These are phyloP conservation scores for Paragyromitra xinjiangensis DNA, from an alignment of 495 filamentous ascomycete genomes.

Conservation along the genomic window DNA sequence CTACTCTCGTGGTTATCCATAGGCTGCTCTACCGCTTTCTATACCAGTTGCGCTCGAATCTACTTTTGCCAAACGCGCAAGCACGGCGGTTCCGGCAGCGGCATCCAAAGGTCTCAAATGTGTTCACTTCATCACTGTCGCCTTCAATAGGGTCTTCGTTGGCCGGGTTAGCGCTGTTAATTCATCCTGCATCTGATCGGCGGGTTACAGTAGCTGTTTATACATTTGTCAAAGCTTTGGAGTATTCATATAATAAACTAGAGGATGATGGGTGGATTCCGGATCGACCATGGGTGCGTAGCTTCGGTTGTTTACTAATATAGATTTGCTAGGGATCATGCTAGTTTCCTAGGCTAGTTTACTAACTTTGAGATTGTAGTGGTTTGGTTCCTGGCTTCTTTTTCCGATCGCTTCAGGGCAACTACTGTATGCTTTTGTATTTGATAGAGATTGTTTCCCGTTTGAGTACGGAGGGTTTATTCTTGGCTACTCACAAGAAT, in stretches of 20 bases:
- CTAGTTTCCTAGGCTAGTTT: constrained; percentile 53
- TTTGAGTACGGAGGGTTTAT: constrained; percentile 75
- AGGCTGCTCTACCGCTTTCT: constrained; percentile 92
- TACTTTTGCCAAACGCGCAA: constrained; percentile 75
- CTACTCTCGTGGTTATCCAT: constrained; percentile 84
- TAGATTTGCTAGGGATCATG: neutral
- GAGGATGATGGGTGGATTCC: constrained; percentile 83
- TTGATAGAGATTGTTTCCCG: constrained; percentile 89
- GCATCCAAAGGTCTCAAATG: constrained; percentile 76
- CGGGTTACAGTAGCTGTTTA: constrained; percentile 83
- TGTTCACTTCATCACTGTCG: constrained; percentile 81
- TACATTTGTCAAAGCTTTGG: constrained; percentile 76
- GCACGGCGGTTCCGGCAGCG: constrained; percentile 75
- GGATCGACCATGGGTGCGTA: constrained; percentile 62
- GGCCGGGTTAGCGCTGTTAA: constrained; percentile 80
- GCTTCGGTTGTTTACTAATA: neutral
- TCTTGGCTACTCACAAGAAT: constrained; percentile 75
- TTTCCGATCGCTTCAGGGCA: constrained; percentile 93
- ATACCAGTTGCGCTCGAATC: constrained; percentile 75
- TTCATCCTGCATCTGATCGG: constrained; percentile 79
- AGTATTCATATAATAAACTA: constrained; percentile 84
- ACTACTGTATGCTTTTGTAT: constrained; percentile 88
- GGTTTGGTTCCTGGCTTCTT: constrained; percentile 97
- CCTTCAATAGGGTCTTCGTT: constrained; percentile 88
- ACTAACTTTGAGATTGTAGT: constrained; percentile 63